Conservation (phyloP, 1,284 basidiomycete genomes). For the Ceratobasidium sp. region DNA sequence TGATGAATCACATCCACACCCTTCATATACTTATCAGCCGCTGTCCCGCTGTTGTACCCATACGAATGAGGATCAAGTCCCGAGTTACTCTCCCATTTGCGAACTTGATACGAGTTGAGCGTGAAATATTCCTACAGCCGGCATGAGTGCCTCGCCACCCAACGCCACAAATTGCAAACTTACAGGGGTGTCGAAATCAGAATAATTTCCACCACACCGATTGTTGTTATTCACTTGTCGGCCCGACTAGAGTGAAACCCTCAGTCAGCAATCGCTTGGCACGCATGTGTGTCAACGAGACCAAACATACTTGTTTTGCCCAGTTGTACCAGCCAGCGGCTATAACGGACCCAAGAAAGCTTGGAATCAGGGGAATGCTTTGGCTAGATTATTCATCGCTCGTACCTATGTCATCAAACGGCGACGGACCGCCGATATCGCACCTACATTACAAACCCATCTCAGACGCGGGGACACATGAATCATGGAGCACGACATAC, state of each 20-base stretch:
- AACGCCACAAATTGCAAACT: background rate
- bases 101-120: conserved; percentile 34
- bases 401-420: conserved; percentile 56
- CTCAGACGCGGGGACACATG: conserved; percentile 11
- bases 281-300: background rate
- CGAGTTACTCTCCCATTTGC: conserved; percentile 67
- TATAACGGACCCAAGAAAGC: background rate
- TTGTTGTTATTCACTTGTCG: conserved; percentile 67
- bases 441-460: conserved; percentile 60
- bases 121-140: conserved; percentile 19
- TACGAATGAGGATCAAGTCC: conserved; percentile 51
- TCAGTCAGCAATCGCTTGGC: background rate
- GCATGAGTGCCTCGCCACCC: background rate
- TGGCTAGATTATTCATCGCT: background rate
- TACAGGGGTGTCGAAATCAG: conserved; percentile 18
- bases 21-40: conserved; percentile 61
- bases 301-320: conserved; percentile 49
- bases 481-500: conserved; percentile 49
- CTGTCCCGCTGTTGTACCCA: conserved; percentile 55
- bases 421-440: conserved; percentile 67
- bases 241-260: conserved; percentile 55
- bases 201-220: conserved; percentile 53
- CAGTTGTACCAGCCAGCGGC: conserved; percentile 63
- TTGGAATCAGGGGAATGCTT: background rate
- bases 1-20: conserved; percentile 62